Conservation (phyloP, 2,329 filamentous ascomycete genomes). For the Hypoxylon sp. region DNA sequence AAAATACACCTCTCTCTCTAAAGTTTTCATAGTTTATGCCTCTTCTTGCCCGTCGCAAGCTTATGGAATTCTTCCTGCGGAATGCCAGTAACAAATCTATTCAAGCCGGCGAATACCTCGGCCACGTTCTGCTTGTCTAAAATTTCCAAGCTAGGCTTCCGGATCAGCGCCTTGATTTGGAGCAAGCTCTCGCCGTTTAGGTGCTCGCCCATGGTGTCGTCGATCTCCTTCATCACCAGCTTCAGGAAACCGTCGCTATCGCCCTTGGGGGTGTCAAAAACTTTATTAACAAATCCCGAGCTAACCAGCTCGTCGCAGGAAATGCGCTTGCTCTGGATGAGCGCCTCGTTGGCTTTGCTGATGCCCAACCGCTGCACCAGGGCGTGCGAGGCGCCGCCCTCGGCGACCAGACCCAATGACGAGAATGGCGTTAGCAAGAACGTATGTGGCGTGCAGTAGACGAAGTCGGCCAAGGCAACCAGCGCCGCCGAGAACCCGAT, state of each 20-base stretch:
- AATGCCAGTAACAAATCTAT: constrained; percentile 81
- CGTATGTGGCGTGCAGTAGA: constrained; percentile 84
- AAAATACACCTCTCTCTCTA: constrained; percentile 5
- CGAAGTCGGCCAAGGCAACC: constrained; percentile 86
- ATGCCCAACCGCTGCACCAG: constrained; percentile 85
- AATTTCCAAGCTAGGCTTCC: constrained; percentile 76
- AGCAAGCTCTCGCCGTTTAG: constrained; percentile 82
- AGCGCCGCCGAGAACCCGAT: constrained; percentile 90
- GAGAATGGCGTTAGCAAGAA: constrained; percentile 94
- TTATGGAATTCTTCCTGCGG: constrained; percentile 91
- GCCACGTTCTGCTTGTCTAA: constrained; percentile 82
- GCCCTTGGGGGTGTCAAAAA: constrained; percentile 71
- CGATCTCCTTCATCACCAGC: constrained; percentile 81
- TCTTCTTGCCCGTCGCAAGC: constrained; percentile 88
- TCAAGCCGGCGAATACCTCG: constrained; percentile 88
- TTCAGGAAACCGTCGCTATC: constrained; percentile 77
- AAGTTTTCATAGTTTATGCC: constrained; percentile 79
- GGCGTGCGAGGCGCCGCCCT: constrained; percentile 83
- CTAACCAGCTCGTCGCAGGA: constrained; percentile 76
- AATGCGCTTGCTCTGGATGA: constrained; percentile 89
- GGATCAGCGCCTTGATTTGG: constrained; percentile 86
- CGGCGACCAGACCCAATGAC: constrained; percentile 88
- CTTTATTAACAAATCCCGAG: constrained; percentile 86
- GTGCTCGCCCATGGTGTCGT: constrained; percentile 83
- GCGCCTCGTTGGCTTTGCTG: constrained; percentile 87